Evolutionary conservation across 805 yeast genomes (phyloP).

Genomic region (Teunomyces barrocoloradensis): DNA sequence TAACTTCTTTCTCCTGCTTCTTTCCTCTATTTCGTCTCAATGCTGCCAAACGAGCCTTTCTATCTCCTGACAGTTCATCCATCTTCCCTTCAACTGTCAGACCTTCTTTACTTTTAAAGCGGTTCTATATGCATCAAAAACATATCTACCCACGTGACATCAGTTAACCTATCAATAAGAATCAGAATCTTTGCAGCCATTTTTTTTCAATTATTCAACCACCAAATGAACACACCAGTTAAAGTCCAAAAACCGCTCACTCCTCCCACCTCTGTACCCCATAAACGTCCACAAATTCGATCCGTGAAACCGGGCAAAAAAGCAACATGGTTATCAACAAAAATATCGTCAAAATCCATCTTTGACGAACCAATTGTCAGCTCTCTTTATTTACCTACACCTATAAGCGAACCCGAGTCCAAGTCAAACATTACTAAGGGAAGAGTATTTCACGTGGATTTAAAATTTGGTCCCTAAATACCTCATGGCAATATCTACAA

Average conservation of each 20-base stretch:
- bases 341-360: not conserved
- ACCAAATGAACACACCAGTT: not conserved
- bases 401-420: not conserved
- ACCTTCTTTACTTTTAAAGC: too few relatives aligned
- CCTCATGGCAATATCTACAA: conserved; percentile 40
- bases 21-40: conserved; percentile 5
- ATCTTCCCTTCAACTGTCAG: not conserved
- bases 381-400: not conserved
- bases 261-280: not conserved
- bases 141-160: not conserved
- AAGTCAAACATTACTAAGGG: not conserved
- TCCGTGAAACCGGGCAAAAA: not conserved
- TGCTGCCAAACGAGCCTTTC: conserved; percentile 8
- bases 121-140: too few relatives aligned
- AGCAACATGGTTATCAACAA: not conserved
- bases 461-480: conserved; percentile 37
- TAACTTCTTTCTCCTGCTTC: not conserved
- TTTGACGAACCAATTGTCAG: not conserved
- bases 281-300: not conserved
- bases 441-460: not conserved
- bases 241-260: conserved; percentile 3
- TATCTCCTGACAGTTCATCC: conserved; percentile 3
- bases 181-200: not conserved
- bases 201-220: not conserved
- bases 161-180: not conserved